Base-by-base conservation (phyloP, 2,329 filamentous ascomycete genomes). In the Dactylellina drechsleri region DNA sequence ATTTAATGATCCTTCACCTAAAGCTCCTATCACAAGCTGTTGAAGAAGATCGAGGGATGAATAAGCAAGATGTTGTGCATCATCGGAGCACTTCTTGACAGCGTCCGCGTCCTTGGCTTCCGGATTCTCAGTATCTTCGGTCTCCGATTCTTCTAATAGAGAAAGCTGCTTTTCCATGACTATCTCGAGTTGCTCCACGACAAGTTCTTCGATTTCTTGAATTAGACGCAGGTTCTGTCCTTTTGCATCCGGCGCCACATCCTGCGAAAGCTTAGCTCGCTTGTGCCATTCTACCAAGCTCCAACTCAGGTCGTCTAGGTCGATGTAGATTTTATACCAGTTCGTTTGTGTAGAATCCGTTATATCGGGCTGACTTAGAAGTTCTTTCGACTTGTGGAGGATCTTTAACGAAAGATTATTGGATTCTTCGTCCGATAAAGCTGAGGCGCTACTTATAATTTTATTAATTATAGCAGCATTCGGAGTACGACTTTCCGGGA, bases 91-190 rank as follows among this genome's bases (percentile, higher is more conserved):
- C 31, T 75, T 75, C 45, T 56, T 75, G 36, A 60, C 71, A 59
- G 58, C 61, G 36, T 68, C 71, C 15, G 71, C 64, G 26, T 68
- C 59, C 13, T 53, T 75, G 50, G 62, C 65, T 49, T 70, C 72
- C 7, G 56, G 12, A 3, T 26, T 28, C 88, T 71, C 61, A 6
- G 31, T 49, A 58, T 76, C 66, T 52, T 76, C 72, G 18, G 47
- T 64, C 41, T 75, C 64, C 6, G 66, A 66, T 62, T 76, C 58
- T 40, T 71, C 72, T 16, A 76, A 60, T 10, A 68, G 53, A 15
- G 56, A 40, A 26, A 76, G 49, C 40, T 70, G 66, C 47, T 47
- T 70, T 26, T 76, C 64, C 66, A 76, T 76, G 47, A 76, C 65
- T 15, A 71, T 16, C 18, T 76, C 72, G n/a, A 76, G 66, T 45